Evolutionary conservation across 371 early-diverging fungal genomes (phyloP), one percentile per base, ranked within the genome.

Genomic region (Synchytrium microbalum): DNA sequence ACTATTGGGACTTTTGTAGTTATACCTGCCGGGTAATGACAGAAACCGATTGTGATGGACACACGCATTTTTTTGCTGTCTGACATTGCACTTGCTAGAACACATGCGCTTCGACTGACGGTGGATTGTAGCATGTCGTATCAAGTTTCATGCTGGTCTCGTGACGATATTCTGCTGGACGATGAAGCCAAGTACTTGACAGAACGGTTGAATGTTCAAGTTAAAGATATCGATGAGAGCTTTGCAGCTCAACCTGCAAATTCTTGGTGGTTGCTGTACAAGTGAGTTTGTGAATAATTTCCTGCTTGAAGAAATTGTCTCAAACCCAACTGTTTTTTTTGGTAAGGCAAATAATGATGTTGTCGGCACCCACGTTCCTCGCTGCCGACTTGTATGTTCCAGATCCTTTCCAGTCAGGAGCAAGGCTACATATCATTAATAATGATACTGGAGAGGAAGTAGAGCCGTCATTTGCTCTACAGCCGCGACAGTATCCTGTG

Each of bases 171-270:
- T 56, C 19, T 63, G 2, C 46, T 82, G 28, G 82, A 82, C 32
- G 82, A 82, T 46, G 79, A 79, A 61, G 67, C 63, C 26, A 79
- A 79, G 65, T 81, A 78, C 60, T 38, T 73, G 13, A n/a, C 63
- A 27, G 81, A 82, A 51, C 62, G 67, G 30, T 60, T 69, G 10
- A 69, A 70, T 3, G 60, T 79, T 3, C 31, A 60, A 23, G 75
- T 81, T 2, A 28, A 69, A 24, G 82, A 82, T 31, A 53, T 79
- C 24, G 81, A 80, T 27, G 81, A 82, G 16, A 27, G 61, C 1
- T 69, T 72, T 53, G 68, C 76, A 2, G 69, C 77, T 14, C 76
- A 70, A 32, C 60, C 60, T 16, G 66, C 76, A 10, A 65, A 63
- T 24, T 67, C 76, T 1, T 81, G 80, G 80, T 72, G 64, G 51